Conservation (phyloP, 257 asterid species). For the Verbena officinalis region DNA sequence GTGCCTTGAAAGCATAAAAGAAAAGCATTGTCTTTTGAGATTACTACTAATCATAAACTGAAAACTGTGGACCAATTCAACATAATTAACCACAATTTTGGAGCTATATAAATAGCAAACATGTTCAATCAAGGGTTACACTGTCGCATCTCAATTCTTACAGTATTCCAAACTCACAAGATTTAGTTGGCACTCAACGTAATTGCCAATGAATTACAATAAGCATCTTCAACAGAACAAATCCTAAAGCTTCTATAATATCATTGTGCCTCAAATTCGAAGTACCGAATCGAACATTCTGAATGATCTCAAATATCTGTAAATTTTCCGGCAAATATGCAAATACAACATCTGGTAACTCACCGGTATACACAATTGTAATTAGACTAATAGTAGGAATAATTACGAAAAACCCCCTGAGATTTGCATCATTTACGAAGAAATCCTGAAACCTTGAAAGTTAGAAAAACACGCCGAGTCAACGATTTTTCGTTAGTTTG, state of each 20-base stretch:
- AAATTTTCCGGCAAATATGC: conserved; percentile 1
- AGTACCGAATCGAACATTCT: conserved; percentile 7
- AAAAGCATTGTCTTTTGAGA: too few relatives aligned
- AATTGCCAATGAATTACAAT: conserved; percentile 18
- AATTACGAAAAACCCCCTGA: too few relatives aligned
- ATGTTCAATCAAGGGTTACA: conserved; percentile 10
- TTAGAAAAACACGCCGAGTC: too few relatives aligned
- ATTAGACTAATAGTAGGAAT: too few relatives aligned
- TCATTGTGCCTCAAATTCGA: background rate
- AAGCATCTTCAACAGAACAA: conserved; percentile 6
- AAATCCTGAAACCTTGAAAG: too few relatives aligned
- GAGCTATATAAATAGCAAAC: background rate
- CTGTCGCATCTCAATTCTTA: conserved; percentile 14
- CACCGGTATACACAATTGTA: background rate
- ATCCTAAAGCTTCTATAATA: too few relatives aligned
- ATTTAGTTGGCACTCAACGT: conserved; percentile 5
- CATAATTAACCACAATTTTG: background rate
- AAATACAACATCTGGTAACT: conserved; percentile 15
- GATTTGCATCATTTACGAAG: too few relatives aligned
- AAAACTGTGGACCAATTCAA: background rate
- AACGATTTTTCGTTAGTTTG: too few relatives aligned
- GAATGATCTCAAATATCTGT: background rate
- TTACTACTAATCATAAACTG: background rate
- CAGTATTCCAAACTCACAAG: conserved; percentile 18
- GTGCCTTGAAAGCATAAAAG: conserved; percentile 5